Conservation (phyloP, 345 rosid genomes). For the Citrus australasica region DNA sequence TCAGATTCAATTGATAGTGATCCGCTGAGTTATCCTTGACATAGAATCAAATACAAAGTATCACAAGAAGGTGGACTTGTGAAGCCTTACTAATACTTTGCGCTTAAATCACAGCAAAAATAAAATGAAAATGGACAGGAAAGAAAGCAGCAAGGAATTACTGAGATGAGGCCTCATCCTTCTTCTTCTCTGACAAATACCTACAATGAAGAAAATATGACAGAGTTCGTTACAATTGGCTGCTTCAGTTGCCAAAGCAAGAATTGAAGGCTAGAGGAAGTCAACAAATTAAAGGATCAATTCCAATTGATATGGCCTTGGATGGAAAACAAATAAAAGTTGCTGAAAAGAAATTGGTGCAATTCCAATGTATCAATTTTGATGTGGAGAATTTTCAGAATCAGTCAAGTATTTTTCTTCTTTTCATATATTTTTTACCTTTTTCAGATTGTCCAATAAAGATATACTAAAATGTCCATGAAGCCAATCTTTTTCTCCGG, state of each 20-base stretch:
- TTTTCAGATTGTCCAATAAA: not conserved
- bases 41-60: not conserved
- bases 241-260: not conserved
- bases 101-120: conserved; percentile 8
- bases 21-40: not conserved
- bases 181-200: conserved; percentile 37
- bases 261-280: not conserved
- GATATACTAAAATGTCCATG: not conserved
- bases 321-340: not conserved
- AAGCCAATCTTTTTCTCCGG: not conserved
- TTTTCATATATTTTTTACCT: not conserved
- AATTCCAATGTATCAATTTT: not conserved
- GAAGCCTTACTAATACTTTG: not conserved
- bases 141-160: conserved; percentile 13
- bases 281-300: not conserved
- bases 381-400: not conserved
- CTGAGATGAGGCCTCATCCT: conserved; percentile 33
- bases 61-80: not conserved
- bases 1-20: not conserved
- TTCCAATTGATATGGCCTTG: not conserved
- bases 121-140: not conserved
- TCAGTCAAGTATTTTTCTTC: not conserved
- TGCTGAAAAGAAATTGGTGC: not conserved
- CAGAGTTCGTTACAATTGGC: not conserved
- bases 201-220: conserved; percentile 19